Base-by-base conservation (phyloP, 1,284 basidiomycete species). In the Melampsora larici-populina region DNA sequence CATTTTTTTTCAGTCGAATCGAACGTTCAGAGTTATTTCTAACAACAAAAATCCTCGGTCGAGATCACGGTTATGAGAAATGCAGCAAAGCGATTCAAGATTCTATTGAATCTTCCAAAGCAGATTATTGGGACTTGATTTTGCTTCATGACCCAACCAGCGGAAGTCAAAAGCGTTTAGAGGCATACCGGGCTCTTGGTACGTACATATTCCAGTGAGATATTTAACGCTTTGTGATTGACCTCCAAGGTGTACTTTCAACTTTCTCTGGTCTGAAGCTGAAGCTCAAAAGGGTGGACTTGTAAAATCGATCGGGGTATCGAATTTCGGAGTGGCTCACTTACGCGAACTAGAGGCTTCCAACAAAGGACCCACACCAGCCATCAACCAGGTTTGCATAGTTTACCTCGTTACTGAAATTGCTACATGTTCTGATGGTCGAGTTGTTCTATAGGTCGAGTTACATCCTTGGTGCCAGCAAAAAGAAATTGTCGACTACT, bases 401-500 rank as follows among this genome's bases (percentile, higher is more conserved):
- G 76, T n/a, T 17, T 26, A 63, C 33, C 17, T 11, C 64, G 21
- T 13, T 40, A 26, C 2, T 21, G 33, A 60, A 15, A 26, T 48
- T 15, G n/a, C 29, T 48, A 29, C 6, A 11, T 46, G 3, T 40
- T 29, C 29, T 26, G 13, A 70, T 26, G 84, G 80, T 83, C 11
- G 82, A 84, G 78, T 81, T 79, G 29, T 29, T 48, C 21, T 15
- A 26, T 66, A 73, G 70, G 75, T 78, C 11, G 75, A 92, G 89
- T 86, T 93, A 8, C 92, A 94, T 82, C 92, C 93, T 0, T 89
- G 91, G 80, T 93, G 91, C 84, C 92, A 94, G 81, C 92, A 93
- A 79, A 86, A 86, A 62, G 87, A 89, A 11, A 92, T 94, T 76
- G 91, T 92, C 33, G 86, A 87, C 24, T 94, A 91, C 83, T 94